Percentiles rank a stretch among this genome's conserved stretches.
Conservation (phyloP, 768 basidiomycete species). For the Leccinum pellstonianum region DNA sequence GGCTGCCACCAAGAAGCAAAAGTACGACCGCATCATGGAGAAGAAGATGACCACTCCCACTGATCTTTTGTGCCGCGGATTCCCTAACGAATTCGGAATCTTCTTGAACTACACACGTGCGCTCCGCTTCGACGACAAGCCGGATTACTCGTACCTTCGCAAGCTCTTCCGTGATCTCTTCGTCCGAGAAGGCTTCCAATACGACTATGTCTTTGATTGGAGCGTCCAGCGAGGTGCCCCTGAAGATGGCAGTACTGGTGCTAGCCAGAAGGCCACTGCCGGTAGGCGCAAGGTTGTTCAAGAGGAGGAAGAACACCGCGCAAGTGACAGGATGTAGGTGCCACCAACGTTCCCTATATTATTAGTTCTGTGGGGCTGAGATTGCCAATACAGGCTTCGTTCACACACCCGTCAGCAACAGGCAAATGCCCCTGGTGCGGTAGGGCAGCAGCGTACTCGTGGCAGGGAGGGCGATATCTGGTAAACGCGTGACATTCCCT, state of each 20-base stretch:
- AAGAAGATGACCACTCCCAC: constrained; percentile 99
- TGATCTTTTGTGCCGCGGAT: constrained; percentile 96
- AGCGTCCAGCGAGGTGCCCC: constrained; percentile 77
- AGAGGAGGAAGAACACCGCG: constrained; percentile 81
- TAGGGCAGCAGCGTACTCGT: constrained; percentile 45
- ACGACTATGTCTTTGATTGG: constrained; percentile 99
- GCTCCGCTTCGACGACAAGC: constrained; percentile 99
- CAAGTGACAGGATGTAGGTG: constrained; percentile 80
- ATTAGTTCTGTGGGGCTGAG: constrained; percentile 5
- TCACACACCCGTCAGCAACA: constrained; percentile 85
- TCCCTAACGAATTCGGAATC: constrained; percentile 99
- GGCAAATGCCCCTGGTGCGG: constrained; percentile 47
- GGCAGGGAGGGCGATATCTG: constrained; percentile 48
- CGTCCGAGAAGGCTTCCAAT: constrained; percentile 96
- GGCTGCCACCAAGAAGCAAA: constrained; percentile 99
- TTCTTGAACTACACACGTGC: constrained; percentile 99
- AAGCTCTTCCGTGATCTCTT: constrained; percentile 99
- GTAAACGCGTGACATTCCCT: constrained; percentile 34
- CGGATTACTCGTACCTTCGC: constrained; percentile 98
- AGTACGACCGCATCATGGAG: constrained; percentile 99
- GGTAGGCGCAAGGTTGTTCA: constrained; percentile 79
- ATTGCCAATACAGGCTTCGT: constrained; percentile 58
- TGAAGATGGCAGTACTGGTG: constrained; percentile 60
- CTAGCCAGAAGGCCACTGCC: constrained; percentile 59
- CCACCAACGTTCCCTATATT: constrained; percentile 19